phyloP scores from a whole-genome alignment of 352 stramenopile genomes.

The Phytopythium cucurbitacearum region DNA sequence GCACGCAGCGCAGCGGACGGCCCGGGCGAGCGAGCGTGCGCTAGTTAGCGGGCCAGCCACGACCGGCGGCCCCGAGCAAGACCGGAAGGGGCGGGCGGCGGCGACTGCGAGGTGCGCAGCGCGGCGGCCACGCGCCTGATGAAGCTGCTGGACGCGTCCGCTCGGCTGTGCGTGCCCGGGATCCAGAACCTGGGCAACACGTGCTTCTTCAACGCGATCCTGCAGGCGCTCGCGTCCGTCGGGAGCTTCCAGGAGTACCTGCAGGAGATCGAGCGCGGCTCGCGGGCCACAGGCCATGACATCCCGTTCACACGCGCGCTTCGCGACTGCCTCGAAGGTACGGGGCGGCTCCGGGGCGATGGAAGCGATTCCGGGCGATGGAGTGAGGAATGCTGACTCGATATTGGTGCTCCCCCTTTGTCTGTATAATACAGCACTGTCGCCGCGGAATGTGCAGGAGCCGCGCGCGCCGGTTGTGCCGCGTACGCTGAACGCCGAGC shows the following conservation, averaged over 20 bases:
- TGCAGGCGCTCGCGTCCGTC: conserved; percentile 78
- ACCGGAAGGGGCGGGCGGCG: no score
- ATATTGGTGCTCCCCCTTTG: neutral
- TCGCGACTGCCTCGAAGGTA: conserved; percentile 63
- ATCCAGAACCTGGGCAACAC: conserved; percentile 89
- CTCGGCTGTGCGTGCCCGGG: conserved; percentile 42
- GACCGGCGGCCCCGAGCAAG: no score
- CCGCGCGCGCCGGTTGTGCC: conserved; percentile 36
- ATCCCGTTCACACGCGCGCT: conserved; percentile 66
- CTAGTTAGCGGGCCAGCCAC: no score
- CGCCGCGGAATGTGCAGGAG: conserved; percentile 24
- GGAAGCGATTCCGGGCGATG: neutral
- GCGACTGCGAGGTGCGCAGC: neutral
- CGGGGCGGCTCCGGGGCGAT: conserved; percentile 1
- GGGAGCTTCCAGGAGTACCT: conserved; percentile 69
- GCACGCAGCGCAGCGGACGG: no score
- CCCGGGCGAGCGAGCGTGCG: no score
- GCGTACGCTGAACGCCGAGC: conserved; percentile 49
- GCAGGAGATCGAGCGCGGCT: conserved; percentile 44
- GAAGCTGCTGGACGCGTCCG: conserved; percentile 7
- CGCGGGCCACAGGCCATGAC: conserved; percentile 19
- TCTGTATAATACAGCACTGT: conserved; percentile 15
- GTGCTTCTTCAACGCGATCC: conserved; percentile 89
- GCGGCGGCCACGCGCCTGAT: neutral
- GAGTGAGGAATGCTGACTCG: neutral